Base-by-base conservation (phyloP, 257 asterid genomes). In the Verbena officinalis region DNA sequence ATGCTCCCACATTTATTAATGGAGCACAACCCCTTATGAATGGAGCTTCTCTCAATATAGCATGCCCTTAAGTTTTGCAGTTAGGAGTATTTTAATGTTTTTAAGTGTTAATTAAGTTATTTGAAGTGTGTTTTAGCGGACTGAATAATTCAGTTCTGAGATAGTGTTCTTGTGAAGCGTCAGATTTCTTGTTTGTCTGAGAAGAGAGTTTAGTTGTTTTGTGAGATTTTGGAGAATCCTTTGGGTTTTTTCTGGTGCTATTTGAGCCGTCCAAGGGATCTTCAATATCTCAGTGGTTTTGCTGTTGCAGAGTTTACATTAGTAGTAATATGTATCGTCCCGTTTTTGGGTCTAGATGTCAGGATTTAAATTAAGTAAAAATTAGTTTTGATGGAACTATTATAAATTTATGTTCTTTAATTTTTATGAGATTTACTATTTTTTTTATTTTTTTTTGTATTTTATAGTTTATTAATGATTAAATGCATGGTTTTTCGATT, bases 51-150 rank as follows among this genome's bases (percentile, higher is more conserved):
- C 88, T 86, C 69, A 76, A 88, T 65, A 84, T 83, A 17, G 86
- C 86, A 39, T 93, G 96, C 99, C 96, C 80, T 56, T 93, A 77
- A 90, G 83, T 87, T 90, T 93, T 93, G 96, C 94, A 89, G 86
- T n/a, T 38, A 65, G 65, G 62, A 52, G 6, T 46, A 9, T 71
- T 49, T 49, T 27, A 27, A 5, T n/a, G 22, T 1, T 16, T n/a
- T 42, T 12, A 48, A 27, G 22, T n/a, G 17, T 40, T 7, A 40
- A 2, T 63, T 59, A 61, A 73, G 67, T 72, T 65, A 7, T 56
- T 50, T 67, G 19, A 48, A 50, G 81, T 44, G 70, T 73, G 67
- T 53, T 42, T 1, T 45, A 31, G 13, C 66, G 81, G 60, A 45
- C 65, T 54, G 44, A 56, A 75, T 40, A 67, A 34, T 65, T 46